Evolutionary conservation across 495 filamentous ascomycete species (phyloP), one percentile per base, ranked within the genome.

Genomic region (Achaetomiella virescens): DNA sequence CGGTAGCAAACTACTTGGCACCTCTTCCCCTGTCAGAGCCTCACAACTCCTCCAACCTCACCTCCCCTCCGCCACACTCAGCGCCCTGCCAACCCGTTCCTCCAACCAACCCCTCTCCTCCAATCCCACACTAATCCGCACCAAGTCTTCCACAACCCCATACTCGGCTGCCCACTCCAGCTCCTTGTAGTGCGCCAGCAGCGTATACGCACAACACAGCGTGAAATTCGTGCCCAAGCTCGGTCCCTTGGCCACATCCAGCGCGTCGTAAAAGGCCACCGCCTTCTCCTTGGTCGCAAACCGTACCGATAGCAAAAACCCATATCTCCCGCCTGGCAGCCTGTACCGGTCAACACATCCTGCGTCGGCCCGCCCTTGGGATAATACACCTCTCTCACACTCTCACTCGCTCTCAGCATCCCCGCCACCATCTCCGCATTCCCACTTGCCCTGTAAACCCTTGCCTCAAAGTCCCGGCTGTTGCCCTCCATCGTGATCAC

Each of bases 221-320:
- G 66, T 69, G 17, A 69, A 69, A 33, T 65, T 65, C 0, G 66
- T 67, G 22, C 66, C 66, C 35, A 69, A 20, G 21, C 64, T 67
- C 21, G 66, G 66, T 2, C 66, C 66, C 54, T 69, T 69, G 3
- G 62, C 61, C 12, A 62, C 57, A 10, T 63, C 40, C 33, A 69
- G 20, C 0, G 52, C 53, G 12, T 69, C 54, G 27, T 69, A 63
- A 17, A 69, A 69, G 7, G 51, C 59, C 6, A 42, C 42, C 3
- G 66, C 66, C 29, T 15, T 15, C 9, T 9, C 48, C 0, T 54
- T 17, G 0, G 31, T 37, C 24, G 15, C 1, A 33, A 69, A 63
- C 37, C 46, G 41, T 7, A 69, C 33, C 11, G 64, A 63, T n/a
- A 69, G 9, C 6, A 69, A 6, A 37, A 60, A 67, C 2, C 66